phyloP scores from a whole-genome alignment of 768 basidiomycete genomes.

The Amanita polypyramis region DNA sequence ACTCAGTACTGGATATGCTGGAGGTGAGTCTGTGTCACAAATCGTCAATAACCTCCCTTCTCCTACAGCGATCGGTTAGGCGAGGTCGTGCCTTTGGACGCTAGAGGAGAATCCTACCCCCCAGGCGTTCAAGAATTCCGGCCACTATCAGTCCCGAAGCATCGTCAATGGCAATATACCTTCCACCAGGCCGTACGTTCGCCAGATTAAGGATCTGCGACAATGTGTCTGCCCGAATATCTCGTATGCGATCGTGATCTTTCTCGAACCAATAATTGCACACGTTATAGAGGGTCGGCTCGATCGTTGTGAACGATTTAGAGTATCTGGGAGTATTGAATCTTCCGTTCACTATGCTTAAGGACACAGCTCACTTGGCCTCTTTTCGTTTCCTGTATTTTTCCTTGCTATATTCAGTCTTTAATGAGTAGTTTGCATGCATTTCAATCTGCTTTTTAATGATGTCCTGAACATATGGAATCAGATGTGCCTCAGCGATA shows the following conservation, averaged over 20 bases:
- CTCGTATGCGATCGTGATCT: conserved; percentile 70
- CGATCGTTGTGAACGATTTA: conserved; percentile 78
- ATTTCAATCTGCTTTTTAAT: conserved; percentile 90
- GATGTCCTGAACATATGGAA: conserved; percentile 58
- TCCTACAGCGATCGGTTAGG: conserved; percentile 33
- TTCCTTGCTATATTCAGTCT: conserved; percentile 98
- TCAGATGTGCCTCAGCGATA: conserved; percentile 10
- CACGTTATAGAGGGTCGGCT: conserved; percentile 81
- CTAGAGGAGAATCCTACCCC: conserved; percentile 36
- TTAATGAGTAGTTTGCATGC: conserved; percentile 85
- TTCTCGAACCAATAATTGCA: conserved; percentile 85
- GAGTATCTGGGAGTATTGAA: conserved; percentile 49
- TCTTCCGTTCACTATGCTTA: background rate
- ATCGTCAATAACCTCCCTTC: conserved; percentile 75
- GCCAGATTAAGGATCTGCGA: conserved; percentile 81
- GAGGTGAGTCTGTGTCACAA: conserved; percentile 85
- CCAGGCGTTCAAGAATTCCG: conserved; percentile 78
- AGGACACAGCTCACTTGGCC: conserved; percentile 61
- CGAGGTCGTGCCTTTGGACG: background rate
- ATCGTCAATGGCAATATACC: conserved; percentile 86
- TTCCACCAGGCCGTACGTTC: conserved; percentile 78
- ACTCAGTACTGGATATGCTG: conserved; percentile 74
- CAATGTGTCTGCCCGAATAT: conserved; percentile 79
- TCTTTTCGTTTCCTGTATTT: conserved; percentile 97
- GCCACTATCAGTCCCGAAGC: conserved; percentile 83